Conservation (phyloP, 129 eudicot genomes). For the Scalesia atractyloides region DNA sequence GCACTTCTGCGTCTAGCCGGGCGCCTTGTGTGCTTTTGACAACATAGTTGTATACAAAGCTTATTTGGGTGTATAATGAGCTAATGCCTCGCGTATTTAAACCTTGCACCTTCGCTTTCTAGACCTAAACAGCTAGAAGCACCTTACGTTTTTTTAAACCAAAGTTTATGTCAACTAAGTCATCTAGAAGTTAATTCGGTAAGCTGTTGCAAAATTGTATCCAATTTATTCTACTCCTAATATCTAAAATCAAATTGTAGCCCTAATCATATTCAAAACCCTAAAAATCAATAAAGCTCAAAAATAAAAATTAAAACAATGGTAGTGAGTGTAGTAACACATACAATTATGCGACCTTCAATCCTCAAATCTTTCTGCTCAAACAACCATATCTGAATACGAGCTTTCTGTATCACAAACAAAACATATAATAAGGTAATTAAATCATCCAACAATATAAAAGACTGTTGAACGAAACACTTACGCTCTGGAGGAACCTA, state of each 20-base stretch:
- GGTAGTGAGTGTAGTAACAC: not conserved
- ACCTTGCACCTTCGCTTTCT: no score
- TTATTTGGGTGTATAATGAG: no score
- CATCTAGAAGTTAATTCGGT: not conserved
- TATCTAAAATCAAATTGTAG: not conserved
- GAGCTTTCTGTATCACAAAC: constrained; percentile 56
- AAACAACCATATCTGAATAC: constrained; percentile 82
- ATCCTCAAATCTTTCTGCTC: constrained; percentile 87
- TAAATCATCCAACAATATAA: not conserved
- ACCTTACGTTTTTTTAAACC: no score
- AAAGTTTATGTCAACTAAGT: not conserved
- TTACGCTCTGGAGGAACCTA: constrained; percentile 79
- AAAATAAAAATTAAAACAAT: no score
- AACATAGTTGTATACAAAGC: no score
- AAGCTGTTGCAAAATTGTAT: not conserved
- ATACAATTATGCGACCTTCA: constrained; percentile 79
- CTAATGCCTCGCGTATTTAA: no score
- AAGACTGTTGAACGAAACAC: not conserved
- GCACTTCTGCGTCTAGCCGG: no score
- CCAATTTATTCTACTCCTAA: not conserved
- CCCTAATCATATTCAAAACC: not conserved
- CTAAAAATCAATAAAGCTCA: not conserved
- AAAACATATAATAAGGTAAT: not conserved
- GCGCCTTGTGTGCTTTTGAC: no score
- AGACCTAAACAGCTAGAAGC: no score